phyloP scores from a whole-genome alignment of 1,284 basidiomycete species.

The Cutaneotrichosporon sp. region DNA sequence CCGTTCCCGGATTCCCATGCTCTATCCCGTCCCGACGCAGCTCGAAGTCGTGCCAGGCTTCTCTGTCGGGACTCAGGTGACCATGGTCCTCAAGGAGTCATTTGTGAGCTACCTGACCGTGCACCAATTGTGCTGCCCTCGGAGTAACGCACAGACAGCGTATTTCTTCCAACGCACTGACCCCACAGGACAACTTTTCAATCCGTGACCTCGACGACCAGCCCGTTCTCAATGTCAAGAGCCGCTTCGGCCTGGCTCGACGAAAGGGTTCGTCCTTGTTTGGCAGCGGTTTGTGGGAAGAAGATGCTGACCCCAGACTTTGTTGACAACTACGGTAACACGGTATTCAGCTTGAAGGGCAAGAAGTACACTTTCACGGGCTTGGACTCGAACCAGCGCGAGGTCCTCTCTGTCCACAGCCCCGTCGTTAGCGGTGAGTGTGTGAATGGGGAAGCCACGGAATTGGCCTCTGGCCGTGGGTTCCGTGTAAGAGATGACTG shows the following conservation, averaged over 20 bases:
- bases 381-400: slow-evolving; percentile 1
- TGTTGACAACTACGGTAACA: slow-evolving; percentile 6
- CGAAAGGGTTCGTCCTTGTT: slow-evolving; percentile 3
- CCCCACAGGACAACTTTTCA: slow-evolving; percentile 5
- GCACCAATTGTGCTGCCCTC: not conserved
- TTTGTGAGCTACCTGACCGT: slow-evolving; percentile 15
- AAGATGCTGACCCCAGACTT: slow-evolving; percentile 1
- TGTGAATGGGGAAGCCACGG: not conserved
- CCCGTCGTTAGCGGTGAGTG: not conserved
- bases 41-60: slow-evolving; percentile 9
- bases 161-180: too few relatives aligned
- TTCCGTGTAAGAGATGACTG: too few relatives aligned
- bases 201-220: slow-evolving; percentile 1
- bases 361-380: not conserved
- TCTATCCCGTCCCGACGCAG: slow-evolving; percentile 6
- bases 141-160: not conserved
- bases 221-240: slow-evolving; percentile 9
- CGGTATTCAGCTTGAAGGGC: slow-evolving; percentile 6
- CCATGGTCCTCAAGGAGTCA: slow-evolving; percentile 9
- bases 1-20: slow-evolving; percentile 5
- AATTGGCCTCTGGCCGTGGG: too few relatives aligned
- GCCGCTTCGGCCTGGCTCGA: not conserved
- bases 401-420: not conserved
- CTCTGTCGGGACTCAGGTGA: slow-evolving; percentile 6
- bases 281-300: not conserved